These are phyloP conservation scores for Neurospora pannonica DNA, from an alignment of 495 filamentous ascomycete species.

Conservation along the genomic window DNA sequence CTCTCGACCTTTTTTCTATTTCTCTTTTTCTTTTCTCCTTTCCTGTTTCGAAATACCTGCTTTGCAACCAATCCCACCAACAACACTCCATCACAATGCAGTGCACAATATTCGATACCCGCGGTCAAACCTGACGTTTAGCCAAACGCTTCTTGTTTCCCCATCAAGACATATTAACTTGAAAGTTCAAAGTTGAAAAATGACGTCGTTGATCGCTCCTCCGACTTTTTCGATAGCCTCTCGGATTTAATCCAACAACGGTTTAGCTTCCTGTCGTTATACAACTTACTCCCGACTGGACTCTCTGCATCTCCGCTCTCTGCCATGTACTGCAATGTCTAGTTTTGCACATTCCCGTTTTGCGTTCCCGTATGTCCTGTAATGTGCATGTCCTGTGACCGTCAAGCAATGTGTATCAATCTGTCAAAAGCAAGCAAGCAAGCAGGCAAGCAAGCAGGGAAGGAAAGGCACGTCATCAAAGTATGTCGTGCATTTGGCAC, in stretches of 20 bases:
- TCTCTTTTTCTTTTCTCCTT: no score
- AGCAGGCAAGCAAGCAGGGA: not conserved
- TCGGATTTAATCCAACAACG: not conserved
- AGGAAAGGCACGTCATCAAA: not conserved
- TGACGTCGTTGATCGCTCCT: not conserved
- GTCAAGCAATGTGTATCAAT: not conserved
- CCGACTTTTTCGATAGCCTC: not conserved
- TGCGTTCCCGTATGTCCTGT: not conserved
- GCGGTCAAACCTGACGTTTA: no score
- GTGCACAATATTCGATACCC: no score
- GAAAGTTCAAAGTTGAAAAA: not conserved
- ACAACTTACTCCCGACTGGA: no score
- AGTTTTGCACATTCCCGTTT: not conserved
- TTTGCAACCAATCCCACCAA: no score
- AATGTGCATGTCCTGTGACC: not conserved
- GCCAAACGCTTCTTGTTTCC: no score
- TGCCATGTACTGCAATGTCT: no score
- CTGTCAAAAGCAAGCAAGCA: not conserved
- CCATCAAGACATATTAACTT: not conserved
- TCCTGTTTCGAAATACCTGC: no score
- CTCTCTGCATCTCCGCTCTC: no score
- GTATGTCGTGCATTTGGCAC: not conserved
- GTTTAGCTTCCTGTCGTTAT: no score
- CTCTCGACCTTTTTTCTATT: no score
- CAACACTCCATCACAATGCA: no score